Evolutionary conservation across 129 eudicot genomes (phyloP).

Genomic region (Flaveria robusta): DNA sequence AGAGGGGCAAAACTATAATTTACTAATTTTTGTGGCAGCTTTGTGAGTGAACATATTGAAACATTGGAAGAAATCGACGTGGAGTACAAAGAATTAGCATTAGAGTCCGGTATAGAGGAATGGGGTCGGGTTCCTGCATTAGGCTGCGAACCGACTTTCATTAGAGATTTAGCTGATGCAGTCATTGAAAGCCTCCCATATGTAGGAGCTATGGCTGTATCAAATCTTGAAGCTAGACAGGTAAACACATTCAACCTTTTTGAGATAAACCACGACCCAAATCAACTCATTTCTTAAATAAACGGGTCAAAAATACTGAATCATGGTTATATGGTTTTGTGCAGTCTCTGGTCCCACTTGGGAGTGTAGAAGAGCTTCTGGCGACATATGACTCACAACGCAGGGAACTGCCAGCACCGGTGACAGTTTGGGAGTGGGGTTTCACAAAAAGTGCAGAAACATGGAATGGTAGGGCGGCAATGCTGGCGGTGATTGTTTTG

Average conservation of each 20-base stretch:
- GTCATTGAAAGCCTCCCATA: slow-evolving; percentile 98
- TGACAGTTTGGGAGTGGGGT: slow-evolving; percentile 97
- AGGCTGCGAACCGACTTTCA: slow-evolving; percentile 89
- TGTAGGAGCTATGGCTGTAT: slow-evolving; percentile 98
- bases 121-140: slow-evolving; percentile 99
- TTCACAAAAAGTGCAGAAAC: slow-evolving; percentile 99
- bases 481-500: slow-evolving; percentile 85
- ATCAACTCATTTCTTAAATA: not conserved
- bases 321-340: slow-evolving; percentile 18
- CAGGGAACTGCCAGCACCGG: slow-evolving; percentile 88
- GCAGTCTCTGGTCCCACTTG: slow-evolving; percentile 97
- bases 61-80: slow-evolving; percentile 96
- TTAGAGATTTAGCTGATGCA: slow-evolving; percentile 91
- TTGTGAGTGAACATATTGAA: slow-evolving; percentile 94
- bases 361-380: slow-evolving; percentile 92
- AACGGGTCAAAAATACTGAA: not conserved
- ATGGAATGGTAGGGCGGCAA: slow-evolving; percentile 96
- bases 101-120: slow-evolving; percentile 82
- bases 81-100: slow-evolving; percentile 94
- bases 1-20: not conserved
- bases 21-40: slow-evolving; percentile 42
- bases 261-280: not conserved
- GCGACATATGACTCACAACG: slow-evolving; percentile 97
- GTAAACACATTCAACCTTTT: slow-evolving; percentile 34
- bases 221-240: slow-evolving; percentile 98